Evolutionary conservation across 108 stramenopile species (phyloP).

Genomic region (Epithemia pelagica): DNA sequence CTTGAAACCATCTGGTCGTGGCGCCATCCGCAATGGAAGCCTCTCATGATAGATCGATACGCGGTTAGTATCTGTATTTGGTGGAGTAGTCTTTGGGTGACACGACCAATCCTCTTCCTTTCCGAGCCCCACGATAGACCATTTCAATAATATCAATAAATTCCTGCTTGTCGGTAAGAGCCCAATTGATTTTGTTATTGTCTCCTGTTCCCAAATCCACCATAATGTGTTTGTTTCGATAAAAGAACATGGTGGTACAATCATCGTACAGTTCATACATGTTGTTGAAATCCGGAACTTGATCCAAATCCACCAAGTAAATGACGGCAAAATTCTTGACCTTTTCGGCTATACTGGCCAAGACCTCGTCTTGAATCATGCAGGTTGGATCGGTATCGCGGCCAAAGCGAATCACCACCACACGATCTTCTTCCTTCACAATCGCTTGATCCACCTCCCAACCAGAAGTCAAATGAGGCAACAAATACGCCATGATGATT

Average conservation of each 20-base stretch:
- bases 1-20: too few species aligned
- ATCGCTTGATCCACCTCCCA: slow-evolving; percentile 99
- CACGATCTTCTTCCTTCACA: slow-evolving; percentile 95
- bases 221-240: slow-evolving; percentile 97
- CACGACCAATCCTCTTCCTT: slow-evolving; percentile 95
- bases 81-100: slow-evolving; percentile 98
- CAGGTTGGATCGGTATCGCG: slow-evolving; percentile 92
- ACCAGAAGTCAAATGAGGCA: slow-evolving; percentile 92
- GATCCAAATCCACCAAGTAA: slow-evolving; percentile 95
- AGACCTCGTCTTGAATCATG: slow-evolving; percentile 96
- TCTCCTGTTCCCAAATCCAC: slow-evolving; percentile 98
- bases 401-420: slow-evolving; percentile 98
- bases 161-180: slow-evolving; percentile 94
- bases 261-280: slow-evolving; percentile 99
- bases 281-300: slow-evolving; percentile 96
- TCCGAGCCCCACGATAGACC: slow-evolving; percentile 94
- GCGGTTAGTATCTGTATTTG: slow-evolving; percentile 90
- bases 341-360: slow-evolving; percentile 89
- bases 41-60: too few species aligned
- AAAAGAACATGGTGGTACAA: slow-evolving; percentile 99
- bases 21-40: too few species aligned
- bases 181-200: slow-evolving; percentile 99
- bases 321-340: slow-evolving; percentile 98
- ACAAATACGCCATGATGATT: slow-evolving; percentile 81
- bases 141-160: slow-evolving; percentile 98